phyloP scores from a whole-genome alignment of 2,329 filamentous ascomycete genomes.

The Alternaria sp. region DNA sequence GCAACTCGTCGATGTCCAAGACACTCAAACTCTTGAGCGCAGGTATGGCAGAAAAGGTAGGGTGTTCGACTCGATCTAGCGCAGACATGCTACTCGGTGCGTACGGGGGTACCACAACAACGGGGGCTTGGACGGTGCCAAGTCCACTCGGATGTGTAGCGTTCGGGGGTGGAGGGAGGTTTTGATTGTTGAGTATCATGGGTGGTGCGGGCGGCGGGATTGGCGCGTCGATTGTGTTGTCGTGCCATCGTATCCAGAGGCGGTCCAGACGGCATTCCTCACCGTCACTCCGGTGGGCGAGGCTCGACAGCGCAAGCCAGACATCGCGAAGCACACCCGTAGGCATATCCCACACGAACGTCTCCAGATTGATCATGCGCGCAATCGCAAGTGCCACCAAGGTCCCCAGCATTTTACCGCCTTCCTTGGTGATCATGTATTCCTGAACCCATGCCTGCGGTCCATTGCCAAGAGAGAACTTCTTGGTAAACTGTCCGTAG shows the following conservation, averaged over 20 bases:
- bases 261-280: conserved; percentile 72
- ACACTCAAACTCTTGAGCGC: conserved; percentile 77
- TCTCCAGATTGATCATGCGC: conserved; percentile 81
- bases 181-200: conserved; percentile 47
- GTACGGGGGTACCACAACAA: conserved; percentile 40
- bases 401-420: conserved; percentile 87
- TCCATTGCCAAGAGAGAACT: conserved; percentile 85
- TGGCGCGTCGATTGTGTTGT: conserved; percentile 64
- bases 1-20: conserved; percentile 81
- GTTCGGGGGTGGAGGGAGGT: conserved; percentile 47
- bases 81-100: conserved; percentile 34
- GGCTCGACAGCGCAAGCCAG: conserved; percentile 77
- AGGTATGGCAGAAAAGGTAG: conserved; percentile 79
- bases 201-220: conserved; percentile 46
- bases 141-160: conserved; percentile 45
- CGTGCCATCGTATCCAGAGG: conserved; percentile 83
- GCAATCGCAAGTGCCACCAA: conserved; percentile 79
- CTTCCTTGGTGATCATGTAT: conserved; percentile 81
- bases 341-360: conserved; percentile 89
- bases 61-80: conserved; percentile 71
- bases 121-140: conserved; percentile 39
- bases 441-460: conserved; percentile 79
- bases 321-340: conserved; percentile 82
- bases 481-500: conserved; percentile 78
- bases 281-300: conserved; percentile 66